Evolutionary conservation across 2,329 filamentous ascomycete genomes (phyloP).

Genomic region (Venturia carpophila): DNA sequence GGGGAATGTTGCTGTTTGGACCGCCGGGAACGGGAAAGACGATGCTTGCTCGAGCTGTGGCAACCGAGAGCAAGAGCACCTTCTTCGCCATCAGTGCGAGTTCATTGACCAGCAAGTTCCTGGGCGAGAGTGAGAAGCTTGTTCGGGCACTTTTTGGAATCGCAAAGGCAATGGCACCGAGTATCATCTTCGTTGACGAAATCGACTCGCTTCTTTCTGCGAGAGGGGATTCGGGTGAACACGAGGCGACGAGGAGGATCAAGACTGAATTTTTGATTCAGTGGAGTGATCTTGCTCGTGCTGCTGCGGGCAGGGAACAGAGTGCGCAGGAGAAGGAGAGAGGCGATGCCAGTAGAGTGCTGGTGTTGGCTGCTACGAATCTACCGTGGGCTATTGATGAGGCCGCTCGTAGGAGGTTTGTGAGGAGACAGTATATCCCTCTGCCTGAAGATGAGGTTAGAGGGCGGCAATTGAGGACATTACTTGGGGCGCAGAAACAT

Average conservation of each 20-base stretch:
- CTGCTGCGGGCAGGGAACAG: constrained; percentile 75
- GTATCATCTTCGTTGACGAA: constrained; percentile 97
- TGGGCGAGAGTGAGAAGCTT: constrained; percentile 93
- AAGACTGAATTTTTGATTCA: constrained; percentile 98
- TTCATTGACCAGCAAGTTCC: constrained; percentile 88
- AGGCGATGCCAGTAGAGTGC: constrained; percentile 77
- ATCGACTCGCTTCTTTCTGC: constrained; percentile 90
- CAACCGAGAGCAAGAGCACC: constrained; percentile 87
- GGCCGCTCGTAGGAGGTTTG: constrained; percentile 82
- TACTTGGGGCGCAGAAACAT: constrained; percentile 85
- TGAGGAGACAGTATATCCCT: constrained; percentile 90
- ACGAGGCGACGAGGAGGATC: constrained; percentile 86
- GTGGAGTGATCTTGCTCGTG: constrained; percentile 89
- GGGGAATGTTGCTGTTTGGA: constrained; percentile 92
- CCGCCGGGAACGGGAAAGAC: constrained; percentile 98
- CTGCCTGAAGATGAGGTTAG: constrained; percentile 79
- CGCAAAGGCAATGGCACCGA: constrained; percentile 82
- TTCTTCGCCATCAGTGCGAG: constrained; percentile 97
- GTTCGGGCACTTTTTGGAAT: constrained; percentile 84
- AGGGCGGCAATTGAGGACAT: constrained; percentile 65
- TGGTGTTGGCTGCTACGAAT: constrained; percentile 93
- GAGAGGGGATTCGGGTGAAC: constrained; percentile 67
- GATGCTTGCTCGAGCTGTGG: constrained; percentile 90
- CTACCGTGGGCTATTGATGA: constrained; percentile 97
- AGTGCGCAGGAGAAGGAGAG: constrained; percentile 57